These are phyloP conservation scores for Fusarium sp. DNA, from an alignment of 2,329 filamentous ascomycete genomes.

Conservation along the genomic window DNA sequence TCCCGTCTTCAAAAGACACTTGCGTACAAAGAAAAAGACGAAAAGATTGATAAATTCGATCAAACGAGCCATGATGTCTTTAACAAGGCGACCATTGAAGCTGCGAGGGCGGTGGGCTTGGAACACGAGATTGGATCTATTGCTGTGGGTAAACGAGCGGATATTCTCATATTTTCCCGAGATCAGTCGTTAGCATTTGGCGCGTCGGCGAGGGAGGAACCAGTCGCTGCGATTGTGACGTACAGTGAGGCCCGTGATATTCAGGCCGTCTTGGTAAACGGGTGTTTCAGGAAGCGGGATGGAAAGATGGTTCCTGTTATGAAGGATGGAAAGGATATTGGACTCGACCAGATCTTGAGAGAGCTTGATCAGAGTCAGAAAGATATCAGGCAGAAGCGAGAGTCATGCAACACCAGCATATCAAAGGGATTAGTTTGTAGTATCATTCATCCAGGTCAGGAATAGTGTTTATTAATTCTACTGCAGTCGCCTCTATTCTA, in stretches of 20 bases:
- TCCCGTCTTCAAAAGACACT: background rate
- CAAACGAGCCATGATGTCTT: background rate
- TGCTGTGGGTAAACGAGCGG: background rate
- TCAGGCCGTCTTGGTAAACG: background rate
- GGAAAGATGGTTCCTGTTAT: background rate
- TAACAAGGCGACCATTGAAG: background rate
- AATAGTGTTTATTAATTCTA: no score
- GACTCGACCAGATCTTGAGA: background rate
- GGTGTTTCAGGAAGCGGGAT: background rate
- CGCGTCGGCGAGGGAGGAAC: background rate
- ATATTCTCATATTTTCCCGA: background rate
- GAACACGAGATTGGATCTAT: background rate
- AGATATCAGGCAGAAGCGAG: background rate
- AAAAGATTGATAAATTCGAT: background rate
- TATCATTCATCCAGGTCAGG: background rate
- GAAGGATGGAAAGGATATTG: background rate
- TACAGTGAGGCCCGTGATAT: background rate
- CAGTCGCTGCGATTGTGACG: background rate
- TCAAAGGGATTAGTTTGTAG: background rate
- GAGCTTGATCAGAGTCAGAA: background rate
- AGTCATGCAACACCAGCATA: background rate
- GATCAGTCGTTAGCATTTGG: background rate
- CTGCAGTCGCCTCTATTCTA: no score
- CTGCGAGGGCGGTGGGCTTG: background rate
- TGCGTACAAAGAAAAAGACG: background rate